These are phyloP conservation scores for Pichia cactophila DNA, from an alignment of 1,139 yeast species.

Conservation along the genomic window DNA sequence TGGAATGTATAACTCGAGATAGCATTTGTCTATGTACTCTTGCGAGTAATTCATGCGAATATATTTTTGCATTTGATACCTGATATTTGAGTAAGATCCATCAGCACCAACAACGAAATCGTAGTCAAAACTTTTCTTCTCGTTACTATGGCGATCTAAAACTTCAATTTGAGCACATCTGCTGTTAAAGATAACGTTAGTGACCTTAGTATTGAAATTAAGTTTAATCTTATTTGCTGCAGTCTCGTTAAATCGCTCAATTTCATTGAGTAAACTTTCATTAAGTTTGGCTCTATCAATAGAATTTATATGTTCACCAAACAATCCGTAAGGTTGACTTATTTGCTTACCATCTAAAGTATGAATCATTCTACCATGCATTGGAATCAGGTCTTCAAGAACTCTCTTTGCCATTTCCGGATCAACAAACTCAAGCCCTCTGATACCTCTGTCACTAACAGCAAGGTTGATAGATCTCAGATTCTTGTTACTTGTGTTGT, in stretches of 20 bases:
- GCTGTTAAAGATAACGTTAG: constrained; percentile 11
- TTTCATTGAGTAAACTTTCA: constrained; percentile 54
- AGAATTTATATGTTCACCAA: constrained; percentile 80
- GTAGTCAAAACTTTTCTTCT: constrained; percentile 9
- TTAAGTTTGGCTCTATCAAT: constrained; percentile 73
- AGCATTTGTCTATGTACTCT: constrained; percentile 78
- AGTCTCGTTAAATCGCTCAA: constrained; percentile 32
- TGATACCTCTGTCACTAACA: constrained; percentile 74
- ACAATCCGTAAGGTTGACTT: constrained; percentile 72
- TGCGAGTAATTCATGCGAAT: constrained; percentile 67
- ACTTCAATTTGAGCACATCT: constrained; percentile 9
- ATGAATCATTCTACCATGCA: constrained; percentile 89
- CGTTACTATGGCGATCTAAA: constrained; percentile 1
- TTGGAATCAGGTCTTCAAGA: constrained; percentile 61
- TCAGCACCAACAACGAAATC: constrained; percentile 78
- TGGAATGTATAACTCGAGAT: constrained; percentile 72
- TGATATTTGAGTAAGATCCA: constrained; percentile 73
- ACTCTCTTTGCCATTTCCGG: constrained; percentile 48
- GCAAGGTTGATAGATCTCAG: constrained; percentile 80
- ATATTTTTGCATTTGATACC: constrained; percentile 60
- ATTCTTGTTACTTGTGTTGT: constrained; percentile 25
- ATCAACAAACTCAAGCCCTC: constrained; percentile 60
- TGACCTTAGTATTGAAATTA: constrained; percentile 52
- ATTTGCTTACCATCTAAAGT: constrained; percentile 54
- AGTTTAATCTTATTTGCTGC: constrained; percentile 35